Base-by-base conservation (phyloP, 2,329 filamentous ascomycete genomes). In the Fusarium coffeatum region DNA sequence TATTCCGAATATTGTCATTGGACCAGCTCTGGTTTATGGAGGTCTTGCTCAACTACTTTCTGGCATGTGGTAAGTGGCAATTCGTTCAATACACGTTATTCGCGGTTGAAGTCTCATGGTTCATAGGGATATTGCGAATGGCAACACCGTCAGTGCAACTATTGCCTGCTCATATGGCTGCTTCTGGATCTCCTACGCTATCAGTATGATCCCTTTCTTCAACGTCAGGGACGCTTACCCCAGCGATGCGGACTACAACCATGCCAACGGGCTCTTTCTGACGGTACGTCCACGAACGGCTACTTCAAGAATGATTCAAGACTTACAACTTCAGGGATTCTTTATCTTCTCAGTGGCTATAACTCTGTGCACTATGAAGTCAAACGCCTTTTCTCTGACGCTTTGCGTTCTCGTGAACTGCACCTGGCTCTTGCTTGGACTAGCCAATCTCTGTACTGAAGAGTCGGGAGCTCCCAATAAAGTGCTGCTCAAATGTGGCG, bases 161-260 rank as follows among this genome's bases (percentile, higher is more conserved):
- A 55, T 63, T 22, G 48, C 60, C 9, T 55, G 47, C 28, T 62
- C 60, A 0, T 63, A 63, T 43, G 60, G 60, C 23, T 63, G 60
- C n/a, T 63, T 63, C 28, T 63, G 60, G 60, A 55, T 63, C 18
- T 62, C 57, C 4, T 63, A 18, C n/a, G 60, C 60, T 11, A 62
- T 63, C 5, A 62, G 47, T 10, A 37, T 63, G 27, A 62, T 63
- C 3, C 60, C 57, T 13, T 30, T 34, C 3, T 63, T 63, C n/a
- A 20, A 63, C 9, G 42, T 63, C 2, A 62, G 48, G 42, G 57
- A 55, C 10, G 47, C 60, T 4, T 63, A 63, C 13, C 57, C 60
- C 0, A 63, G 48, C 2, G 13, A 47, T 12, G 57, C 32, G 0
- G 60, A 62, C 15, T 63, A 63, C 9, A 63, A 62, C 23, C 60